phyloP scores from a whole-genome alignment of 179 eudicot species.

The Beta macrorhiza region DNA sequence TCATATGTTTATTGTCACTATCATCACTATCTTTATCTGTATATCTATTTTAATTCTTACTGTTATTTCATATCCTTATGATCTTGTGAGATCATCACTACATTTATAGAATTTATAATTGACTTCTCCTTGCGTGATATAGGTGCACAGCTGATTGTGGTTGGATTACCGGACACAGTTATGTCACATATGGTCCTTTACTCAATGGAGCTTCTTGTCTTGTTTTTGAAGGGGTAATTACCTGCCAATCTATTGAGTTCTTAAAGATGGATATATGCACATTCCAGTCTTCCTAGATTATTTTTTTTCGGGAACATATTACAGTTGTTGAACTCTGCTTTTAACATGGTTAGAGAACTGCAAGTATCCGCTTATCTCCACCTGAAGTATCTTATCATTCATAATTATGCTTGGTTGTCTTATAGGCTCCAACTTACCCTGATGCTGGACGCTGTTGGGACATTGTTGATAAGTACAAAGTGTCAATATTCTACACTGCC shows the following conservation, averaged over 20 bases:
- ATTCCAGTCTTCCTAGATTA: background rate
- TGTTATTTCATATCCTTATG: background rate
- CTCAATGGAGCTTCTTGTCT: conserved; percentile 90
- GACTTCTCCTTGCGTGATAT: conserved; percentile 12
- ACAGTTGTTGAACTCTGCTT: background rate
- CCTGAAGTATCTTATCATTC: background rate
- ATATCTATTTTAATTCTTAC: background rate
- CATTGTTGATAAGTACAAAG: conserved; percentile 93
- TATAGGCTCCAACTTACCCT: conserved; percentile 95
- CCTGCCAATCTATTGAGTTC: conserved; percentile 6
- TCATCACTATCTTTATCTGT: background rate
- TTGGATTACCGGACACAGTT: conserved; percentile 99
- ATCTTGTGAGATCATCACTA: background rate
- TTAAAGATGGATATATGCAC: background rate
- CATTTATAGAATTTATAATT: background rate
- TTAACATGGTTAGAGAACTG: background rate
- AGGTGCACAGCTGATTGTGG: conserved; percentile 99
- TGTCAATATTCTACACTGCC: conserved; percentile 87
- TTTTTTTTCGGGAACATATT: too few species aligned
- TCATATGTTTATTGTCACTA: background rate
- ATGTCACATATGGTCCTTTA: conserved; percentile 95
- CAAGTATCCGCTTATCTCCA: background rate
- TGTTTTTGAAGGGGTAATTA: conserved; percentile 87
- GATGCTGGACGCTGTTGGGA: conserved; percentile 96
- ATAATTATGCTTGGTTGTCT: background rate